Base-by-base conservation (phyloP, 257 asterid genomes). In the Nicotiana undulata region DNA sequence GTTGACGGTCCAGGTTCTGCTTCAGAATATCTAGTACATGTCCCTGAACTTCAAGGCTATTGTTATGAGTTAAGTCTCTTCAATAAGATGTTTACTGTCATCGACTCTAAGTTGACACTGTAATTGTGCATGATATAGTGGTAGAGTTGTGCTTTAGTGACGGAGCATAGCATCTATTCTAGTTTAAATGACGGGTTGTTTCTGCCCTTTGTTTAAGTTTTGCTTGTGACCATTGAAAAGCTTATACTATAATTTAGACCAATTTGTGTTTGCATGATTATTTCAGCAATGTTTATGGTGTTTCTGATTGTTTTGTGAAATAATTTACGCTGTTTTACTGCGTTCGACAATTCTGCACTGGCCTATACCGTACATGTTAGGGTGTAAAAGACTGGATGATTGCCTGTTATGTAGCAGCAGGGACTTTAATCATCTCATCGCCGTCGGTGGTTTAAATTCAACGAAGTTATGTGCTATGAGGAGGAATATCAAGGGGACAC, bases 201-300 rank as follows among this genome's bases (percentile, higher is more conserved):
- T 51, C 61, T 74, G 77, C 79, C 79, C 79, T 46, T 74, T 59
- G 34, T 44, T 74, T 74, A 24, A 46, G 26, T 74, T 74, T 31
- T 26, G 61, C 9, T 26, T 28, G 22, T 26, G 16, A 74, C 79
- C 26, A 4, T 15, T 74, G 15, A 24, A 49, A 49, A 49, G 17
- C 63, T 49, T 74, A 49, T 49, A 40, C 12, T 40, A 49, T 49
- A 26, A 74, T 74, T 24, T 74, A 22, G 79, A 49, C 61, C 79
- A 20, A 26, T 15, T 49, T 46, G 26, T 26, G 79, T 74, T 74
- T 74, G 79, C 79, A 49, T 72, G 61, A 49, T 74, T 49, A 26
- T 74, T 9, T 49, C 4, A 26, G 61, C 61, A 49, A 74, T 24
- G 37, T 16, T 8, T 15, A 7, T 74, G 79, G 61, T 16, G 79